phyloP scores from a whole-genome alignment of 177 flowering plant species.

The Telopea speciosissima region DNA sequence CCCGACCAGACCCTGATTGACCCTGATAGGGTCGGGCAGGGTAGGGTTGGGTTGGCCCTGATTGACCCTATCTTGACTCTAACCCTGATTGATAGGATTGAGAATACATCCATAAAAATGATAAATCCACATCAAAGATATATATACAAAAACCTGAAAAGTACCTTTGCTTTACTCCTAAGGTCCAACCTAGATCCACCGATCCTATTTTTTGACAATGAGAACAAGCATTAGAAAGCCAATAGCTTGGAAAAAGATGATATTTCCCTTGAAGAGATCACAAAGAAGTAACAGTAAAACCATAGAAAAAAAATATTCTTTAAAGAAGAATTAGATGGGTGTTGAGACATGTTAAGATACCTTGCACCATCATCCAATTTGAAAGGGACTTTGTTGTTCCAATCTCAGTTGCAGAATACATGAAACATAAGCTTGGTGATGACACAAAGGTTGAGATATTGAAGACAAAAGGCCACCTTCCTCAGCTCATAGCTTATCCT shows the following conservation, averaged over 20 bases:
- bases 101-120: too few relatives aligned
- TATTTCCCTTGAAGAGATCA: background rate
- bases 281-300: background rate
- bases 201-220: conserved; percentile 32
- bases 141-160: too few relatives aligned
- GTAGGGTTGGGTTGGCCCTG: too few relatives aligned
- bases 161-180: conserved; percentile 89
- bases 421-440: conserved; percentile 15
- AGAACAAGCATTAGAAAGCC: background rate
- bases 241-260: background rate
- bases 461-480: conserved; percentile 31
- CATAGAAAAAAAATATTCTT: too few relatives aligned
- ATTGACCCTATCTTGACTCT: too few relatives aligned
- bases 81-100: too few relatives aligned
- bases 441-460: conserved; percentile 18
- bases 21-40: too few relatives aligned
- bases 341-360: conserved; percentile 16
- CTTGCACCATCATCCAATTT: conserved; percentile 31
- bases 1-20: too few relatives aligned
- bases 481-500: conserved; percentile 20
- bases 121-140: too few relatives aligned
- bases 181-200: conserved; percentile 86
- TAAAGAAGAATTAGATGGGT: too few relatives aligned
- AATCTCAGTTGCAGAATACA: conserved; percentile 19
- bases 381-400: conserved; percentile 22